A percentile compares a stretch with the other conserved stretches of the same genome.
These are phyloP conservation scores for Ballota nigra DNA, from an alignment of 257 asterid species.

Conservation along the genomic window DNA sequence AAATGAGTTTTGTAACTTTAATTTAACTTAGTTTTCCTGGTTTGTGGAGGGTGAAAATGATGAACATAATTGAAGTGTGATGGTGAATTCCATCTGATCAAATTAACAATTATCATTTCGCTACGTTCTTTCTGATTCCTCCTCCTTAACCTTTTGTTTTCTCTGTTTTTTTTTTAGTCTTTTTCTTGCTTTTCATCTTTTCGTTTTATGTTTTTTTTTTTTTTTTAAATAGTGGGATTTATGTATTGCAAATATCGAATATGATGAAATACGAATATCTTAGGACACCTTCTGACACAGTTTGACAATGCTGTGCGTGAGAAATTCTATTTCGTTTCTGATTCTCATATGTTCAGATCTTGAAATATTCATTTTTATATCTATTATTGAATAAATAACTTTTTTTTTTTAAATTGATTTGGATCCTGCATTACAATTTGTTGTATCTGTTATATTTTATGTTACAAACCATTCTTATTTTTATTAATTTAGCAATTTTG, in stretches of 20 bases:
- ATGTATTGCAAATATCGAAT: background rate
- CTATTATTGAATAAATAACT: too few species aligned
- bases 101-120: slow-evolving; percentile 20
- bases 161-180: background rate
- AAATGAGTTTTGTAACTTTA: background rate
- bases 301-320: slow-evolving; percentile 35
- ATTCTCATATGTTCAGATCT: background rate
- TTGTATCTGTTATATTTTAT: too few species aligned
- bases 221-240: background rate
- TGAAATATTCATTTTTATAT: background rate
- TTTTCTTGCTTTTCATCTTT: background rate
- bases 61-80: slow-evolving; percentile 29
- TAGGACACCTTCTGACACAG: slow-evolving; percentile 43
- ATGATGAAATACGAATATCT: slow-evolving; percentile 29
- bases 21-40: background rate
- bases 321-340: slow-evolving; percentile 22
- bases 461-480: too few species aligned
- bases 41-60: slow-evolving; percentile 21
- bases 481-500: too few species aligned
- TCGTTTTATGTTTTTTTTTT: background rate
- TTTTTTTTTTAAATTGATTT: too few species aligned
- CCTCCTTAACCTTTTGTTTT: background rate
- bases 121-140: slow-evolving; percentile 50
- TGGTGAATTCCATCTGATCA: slow-evolving; percentile 35
- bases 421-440: too few species aligned